Evolutionary conservation across 2,329 filamentous ascomycete species (phyloP).

Genomic region (Colletotrichum gigasporum): DNA sequence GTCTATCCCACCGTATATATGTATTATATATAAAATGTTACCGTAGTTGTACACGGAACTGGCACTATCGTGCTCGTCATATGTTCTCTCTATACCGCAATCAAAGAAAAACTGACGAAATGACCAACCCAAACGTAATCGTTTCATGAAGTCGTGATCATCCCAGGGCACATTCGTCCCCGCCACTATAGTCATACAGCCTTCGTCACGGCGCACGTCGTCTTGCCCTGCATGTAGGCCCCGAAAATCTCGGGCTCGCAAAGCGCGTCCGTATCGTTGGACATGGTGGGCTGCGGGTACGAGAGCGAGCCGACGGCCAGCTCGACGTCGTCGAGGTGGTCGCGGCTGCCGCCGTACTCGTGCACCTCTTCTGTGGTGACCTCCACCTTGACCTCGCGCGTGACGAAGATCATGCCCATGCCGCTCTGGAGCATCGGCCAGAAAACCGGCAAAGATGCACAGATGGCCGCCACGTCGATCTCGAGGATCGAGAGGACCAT

Average conservation of each 20-base stretch:
- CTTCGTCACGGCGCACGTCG: not conserved
- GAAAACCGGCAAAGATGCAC: conserved; percentile 27
- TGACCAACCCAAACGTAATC: not conserved
- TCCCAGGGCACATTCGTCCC: too few relatives aligned
- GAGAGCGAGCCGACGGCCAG: not conserved
- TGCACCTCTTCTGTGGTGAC: conserved; percentile 26
- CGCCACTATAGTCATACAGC: not conserved
- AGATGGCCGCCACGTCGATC: conserved; percentile 37
- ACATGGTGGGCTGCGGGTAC: not conserved
- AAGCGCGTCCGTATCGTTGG: not conserved
- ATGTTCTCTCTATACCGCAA: too few relatives aligned
- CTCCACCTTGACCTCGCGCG: conserved; percentile 42
- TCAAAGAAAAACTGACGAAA: too few relatives aligned
- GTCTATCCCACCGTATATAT: too few relatives aligned
- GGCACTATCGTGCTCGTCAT: too few relatives aligned
- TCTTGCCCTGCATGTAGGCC: conserved; percentile 14
- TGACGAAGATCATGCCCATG: conserved; percentile 45
- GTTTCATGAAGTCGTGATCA: not conserved
- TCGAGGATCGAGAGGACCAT: conserved; percentile 45
- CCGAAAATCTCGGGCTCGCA: conserved; percentile 1
- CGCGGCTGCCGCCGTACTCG: too few relatives aligned
- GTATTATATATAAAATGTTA: too few relatives aligned
- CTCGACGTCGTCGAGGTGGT: conserved; percentile 21
- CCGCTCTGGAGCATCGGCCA: conserved; percentile 37
- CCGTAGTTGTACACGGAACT: too few relatives aligned